Evolutionary conservation across 306 rosid genomes (phyloP), one percentile per base, ranked within the genome.

Genomic region (Begonia peltatifolia): DNA sequence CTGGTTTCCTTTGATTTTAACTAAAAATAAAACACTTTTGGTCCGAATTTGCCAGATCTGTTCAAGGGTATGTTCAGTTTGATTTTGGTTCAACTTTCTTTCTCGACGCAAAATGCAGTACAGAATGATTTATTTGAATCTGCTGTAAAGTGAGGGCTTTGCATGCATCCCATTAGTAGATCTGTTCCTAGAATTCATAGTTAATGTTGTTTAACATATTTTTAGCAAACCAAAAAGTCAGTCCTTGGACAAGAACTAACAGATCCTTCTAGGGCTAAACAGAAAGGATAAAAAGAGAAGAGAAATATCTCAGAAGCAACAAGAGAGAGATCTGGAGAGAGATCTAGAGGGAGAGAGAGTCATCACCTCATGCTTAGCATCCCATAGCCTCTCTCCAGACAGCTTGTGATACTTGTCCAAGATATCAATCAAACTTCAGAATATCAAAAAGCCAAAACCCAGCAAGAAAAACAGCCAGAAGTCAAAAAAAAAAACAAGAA

Each of bases 321-420:
- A 12, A 69, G 14, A 56, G 50, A 12, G 17, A 56, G 41, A 17
- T 36, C 16, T 41, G 25, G 52, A 11, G 9, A 52, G 15, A 46
- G 18, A 49, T 17, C 11, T 25, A 43, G 11, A 15, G n/a, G 23
- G 43, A 57, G 25, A 47, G 12, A 50, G 14, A 9, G 17, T 55
- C 55, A 52, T 59, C 54, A 82, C 97, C 94, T 90, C 94, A 74
- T 85, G 97, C 63, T 90, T 90, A 22, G 85, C 85, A 52, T 80
- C 94, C 97, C 97, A 90, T 11, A 90, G 68, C 53, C 48, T 90
- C 51, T 72, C 56, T 59, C 80, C 83, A 48, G 94, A 74, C 9
- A 70, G 64, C 74, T 59, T 77, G 22, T 90, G 95, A 72, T 85
- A 90, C 53, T 72, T 75, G 9, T 83, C 95, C 46, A 83, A 62